Evolutionary conservation across 495 filamentous ascomycete genomes (phyloP).

Genomic region (Xylaria palmicola): DNA sequence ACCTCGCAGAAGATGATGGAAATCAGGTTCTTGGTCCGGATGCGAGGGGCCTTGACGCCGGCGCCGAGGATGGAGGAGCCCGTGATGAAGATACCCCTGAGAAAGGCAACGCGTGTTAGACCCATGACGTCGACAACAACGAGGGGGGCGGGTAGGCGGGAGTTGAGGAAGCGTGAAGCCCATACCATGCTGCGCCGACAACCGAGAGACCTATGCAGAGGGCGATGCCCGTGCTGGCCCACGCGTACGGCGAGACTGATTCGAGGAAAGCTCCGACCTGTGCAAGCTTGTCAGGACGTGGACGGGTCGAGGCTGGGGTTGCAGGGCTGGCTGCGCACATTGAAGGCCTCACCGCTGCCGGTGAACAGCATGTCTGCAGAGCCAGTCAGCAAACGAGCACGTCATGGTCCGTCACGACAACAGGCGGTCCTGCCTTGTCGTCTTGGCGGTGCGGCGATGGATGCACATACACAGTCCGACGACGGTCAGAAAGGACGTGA

Average conservation of each 20-base stretch:
- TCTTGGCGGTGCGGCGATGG: background rate
- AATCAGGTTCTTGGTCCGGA: constrained; percentile 98
- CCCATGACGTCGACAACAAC: background rate
- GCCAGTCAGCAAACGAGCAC: background rate
- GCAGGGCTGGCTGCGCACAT: constrained; percentile 59
- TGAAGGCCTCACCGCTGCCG: constrained; percentile 92
- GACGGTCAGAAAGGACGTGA: constrained; percentile 69
- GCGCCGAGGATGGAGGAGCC: constrained; percentile 98
- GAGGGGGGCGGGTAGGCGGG: background rate
- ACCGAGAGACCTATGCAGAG: constrained; percentile 95
- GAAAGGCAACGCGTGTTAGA: constrained; percentile 2
- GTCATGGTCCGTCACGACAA: background rate
- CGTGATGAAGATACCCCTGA: constrained; percentile 97
- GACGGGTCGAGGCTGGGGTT: constrained; percentile 10
- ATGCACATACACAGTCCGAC: constrained; percentile 76
- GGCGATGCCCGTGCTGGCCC: constrained; percentile 86
- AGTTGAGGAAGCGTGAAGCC: background rate
- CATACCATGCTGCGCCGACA: constrained; percentile 95
- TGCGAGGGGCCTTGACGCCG: constrained; percentile 92
- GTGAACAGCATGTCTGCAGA: constrained; percentile 93
- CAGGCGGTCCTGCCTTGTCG: background rate
- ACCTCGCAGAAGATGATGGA: constrained; percentile 99
- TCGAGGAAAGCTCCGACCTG: constrained; percentile 94
- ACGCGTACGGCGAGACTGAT: constrained; percentile 88
- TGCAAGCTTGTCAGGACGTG: constrained; percentile 27